phyloP scores from a whole-genome alignment of 192 early-diverging fungal species.

The Obelidium mucronatum region DNA sequence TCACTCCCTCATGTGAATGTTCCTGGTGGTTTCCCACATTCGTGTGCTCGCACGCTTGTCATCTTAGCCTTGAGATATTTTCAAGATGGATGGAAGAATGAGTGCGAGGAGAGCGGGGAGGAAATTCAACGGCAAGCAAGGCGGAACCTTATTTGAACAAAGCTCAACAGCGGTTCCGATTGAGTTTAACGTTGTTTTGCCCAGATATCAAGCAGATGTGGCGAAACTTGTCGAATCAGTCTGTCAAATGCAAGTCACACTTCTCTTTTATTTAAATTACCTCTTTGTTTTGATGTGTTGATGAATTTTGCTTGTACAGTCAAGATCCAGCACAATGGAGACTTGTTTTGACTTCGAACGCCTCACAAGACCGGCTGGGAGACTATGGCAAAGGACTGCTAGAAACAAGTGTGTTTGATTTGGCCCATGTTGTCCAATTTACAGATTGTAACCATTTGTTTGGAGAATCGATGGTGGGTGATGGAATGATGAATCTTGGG shows the following conservation, averaged over 20 bases:
- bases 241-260: not conserved
- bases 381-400: too few relatives aligned
- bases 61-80: not conserved
- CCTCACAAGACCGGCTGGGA: not conserved
- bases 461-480: not conserved
- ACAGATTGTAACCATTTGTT: not conserved
- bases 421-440: not conserved
- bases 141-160: too few relatives aligned
- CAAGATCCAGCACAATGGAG: not conserved
- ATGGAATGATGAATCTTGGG: not conserved
- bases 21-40: not conserved
- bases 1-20: not conserved
- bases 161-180: not conserved
- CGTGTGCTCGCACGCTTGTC: not conserved
- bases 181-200: not conserved
- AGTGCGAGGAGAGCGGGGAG: too few relatives aligned
- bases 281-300: not conserved
- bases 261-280: not conserved
- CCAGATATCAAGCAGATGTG: not conserved
- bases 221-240: not conserved
- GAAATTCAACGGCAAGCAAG: too few relatives aligned
- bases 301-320: not conserved
- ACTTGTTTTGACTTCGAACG: not conserved
- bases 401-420: too few relatives aligned
- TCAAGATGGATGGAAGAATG: too few relatives aligned